Percentiles rank a stretch among this genome's conserved stretches.
phyloP scores from a whole-genome alignment of 805 yeast genomes.

The Zygosaccharomyces lentus region DNA sequence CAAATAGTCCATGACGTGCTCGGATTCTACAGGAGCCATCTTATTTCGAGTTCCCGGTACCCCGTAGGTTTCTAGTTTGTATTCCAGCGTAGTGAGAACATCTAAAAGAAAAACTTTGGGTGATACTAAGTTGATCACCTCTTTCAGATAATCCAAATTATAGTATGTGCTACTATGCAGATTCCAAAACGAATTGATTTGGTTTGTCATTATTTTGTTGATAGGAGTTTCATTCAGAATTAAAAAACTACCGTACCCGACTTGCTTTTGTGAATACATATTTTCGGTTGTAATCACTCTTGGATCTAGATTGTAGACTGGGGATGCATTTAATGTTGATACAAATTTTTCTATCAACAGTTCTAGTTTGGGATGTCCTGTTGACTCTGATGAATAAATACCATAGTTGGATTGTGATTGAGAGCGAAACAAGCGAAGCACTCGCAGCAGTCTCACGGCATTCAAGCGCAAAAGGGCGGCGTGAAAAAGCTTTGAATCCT shows the following conservation, averaged over 20 bases:
- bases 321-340: slow-evolving; percentile 22
- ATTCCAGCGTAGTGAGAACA: slow-evolving; percentile 26
- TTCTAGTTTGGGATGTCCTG: slow-evolving; percentile 27
- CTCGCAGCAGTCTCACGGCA: slow-evolving; percentile 25
- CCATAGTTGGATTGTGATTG: slow-evolving; percentile 30
- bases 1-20: slow-evolving; percentile 28
- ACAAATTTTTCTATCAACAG: slow-evolving; percentile 24
- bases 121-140: slow-evolving; percentile 27
- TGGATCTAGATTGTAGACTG: slow-evolving; percentile 30
- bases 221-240: slow-evolving; percentile 31
- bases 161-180: slow-evolving; percentile 36
- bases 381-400: slow-evolving; percentile 31
- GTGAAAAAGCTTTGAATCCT: slow-evolving; percentile 45
- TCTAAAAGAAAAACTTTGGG: slow-evolving; percentile 29
- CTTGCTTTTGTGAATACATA: slow-evolving; percentile 28
- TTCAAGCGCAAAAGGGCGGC: slow-evolving; percentile 37
- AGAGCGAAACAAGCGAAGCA: slow-evolving; percentile 22
- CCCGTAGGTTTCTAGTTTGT: slow-evolving; percentile 25
- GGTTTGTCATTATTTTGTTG: slow-evolving; percentile 33
- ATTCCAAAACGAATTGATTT: slow-evolving; percentile 36
- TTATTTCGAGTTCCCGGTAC: slow-evolving; percentile 25
- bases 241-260: slow-evolving; percentile 24
- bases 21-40: slow-evolving; percentile 21
- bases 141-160: slow-evolving; percentile 31
- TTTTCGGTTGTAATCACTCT: slow-evolving; percentile 21